phyloP scores from a whole-genome alignment of 2,329 filamentous ascomycete genomes.

The Diaporthe destruens region DNA sequence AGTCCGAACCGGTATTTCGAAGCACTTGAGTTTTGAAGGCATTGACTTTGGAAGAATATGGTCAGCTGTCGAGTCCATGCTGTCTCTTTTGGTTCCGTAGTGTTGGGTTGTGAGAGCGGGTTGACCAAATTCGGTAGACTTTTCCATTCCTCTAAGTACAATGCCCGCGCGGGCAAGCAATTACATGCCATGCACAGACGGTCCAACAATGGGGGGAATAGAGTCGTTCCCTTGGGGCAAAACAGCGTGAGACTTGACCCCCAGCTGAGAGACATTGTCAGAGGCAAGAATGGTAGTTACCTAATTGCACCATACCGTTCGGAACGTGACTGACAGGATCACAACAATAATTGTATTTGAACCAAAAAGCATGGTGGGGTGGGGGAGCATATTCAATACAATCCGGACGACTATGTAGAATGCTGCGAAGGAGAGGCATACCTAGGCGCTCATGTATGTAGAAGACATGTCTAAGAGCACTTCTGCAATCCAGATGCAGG shows the following conservation, averaged over 20 bases:
- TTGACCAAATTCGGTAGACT: too few species aligned
- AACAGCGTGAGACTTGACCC: not conserved
- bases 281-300: too few species aligned
- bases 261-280: not conserved
- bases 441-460: too few species aligned
- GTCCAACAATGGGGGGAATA: not conserved
- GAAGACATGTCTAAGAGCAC: not conserved
- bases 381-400: not conserved
- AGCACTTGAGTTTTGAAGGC: not conserved
- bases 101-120: too few species aligned
- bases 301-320: not conserved
- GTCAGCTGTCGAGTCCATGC: not conserved
- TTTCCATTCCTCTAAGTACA: not conserved
- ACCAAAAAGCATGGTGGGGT: not conserved
- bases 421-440: too few species aligned
- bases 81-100: not conserved
- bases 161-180: not conserved
- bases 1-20: too few species aligned
- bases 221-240: not conserved
- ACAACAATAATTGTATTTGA: not conserved
- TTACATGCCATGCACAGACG: not conserved
- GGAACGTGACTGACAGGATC: not conserved
- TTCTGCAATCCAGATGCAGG: not conserved
- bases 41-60: not conserved
- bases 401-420: not conserved